Evolutionary conservation across 805 yeast genomes (phyloP).

Genomic region (Pichia manshurica): DNA sequence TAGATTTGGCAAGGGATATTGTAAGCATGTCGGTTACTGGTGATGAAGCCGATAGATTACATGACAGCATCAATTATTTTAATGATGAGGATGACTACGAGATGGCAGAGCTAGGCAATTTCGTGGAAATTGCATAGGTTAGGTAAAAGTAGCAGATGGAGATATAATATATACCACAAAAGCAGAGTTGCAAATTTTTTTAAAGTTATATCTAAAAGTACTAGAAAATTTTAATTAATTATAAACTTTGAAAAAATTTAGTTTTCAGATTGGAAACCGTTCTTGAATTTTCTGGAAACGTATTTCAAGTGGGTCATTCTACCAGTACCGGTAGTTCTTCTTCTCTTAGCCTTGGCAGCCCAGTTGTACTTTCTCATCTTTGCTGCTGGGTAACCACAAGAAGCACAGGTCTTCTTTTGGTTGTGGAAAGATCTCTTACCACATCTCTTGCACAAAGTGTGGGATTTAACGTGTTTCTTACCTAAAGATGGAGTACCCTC

Average conservation of each 20-base stretch:
- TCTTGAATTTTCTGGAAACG: slow-evolving; percentile 97
- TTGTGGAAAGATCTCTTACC: slow-evolving; percentile 98
- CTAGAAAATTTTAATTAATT: not conserved
- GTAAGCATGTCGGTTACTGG: slow-evolving; percentile 63
- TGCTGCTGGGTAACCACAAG: slow-evolving; percentile 99
- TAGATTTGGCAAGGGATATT: slow-evolving; percentile 65
- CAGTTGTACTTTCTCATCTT: slow-evolving; percentile 98
- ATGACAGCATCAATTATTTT: slow-evolving; percentile 53
- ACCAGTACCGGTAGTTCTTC: slow-evolving; percentile 99
- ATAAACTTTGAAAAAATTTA: slow-evolving; percentile 2
- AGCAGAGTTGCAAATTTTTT: slow-evolving; percentile 2
- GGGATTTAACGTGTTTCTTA: slow-evolving; percentile 99
- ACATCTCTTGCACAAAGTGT: slow-evolving; percentile 98
- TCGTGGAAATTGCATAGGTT: not conserved
- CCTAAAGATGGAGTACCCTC: slow-evolving; percentile 99
- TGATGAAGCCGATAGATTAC: slow-evolving; percentile 75
- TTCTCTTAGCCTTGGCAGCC: slow-evolving; percentile 99
- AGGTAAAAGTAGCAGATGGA: not conserved
- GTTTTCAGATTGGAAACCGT: slow-evolving; percentile 83
- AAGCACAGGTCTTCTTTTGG: slow-evolving; percentile 98
- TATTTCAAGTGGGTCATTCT: slow-evolving; percentile 97
- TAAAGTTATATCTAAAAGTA: slow-evolving; percentile 7
- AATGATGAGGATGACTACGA: slow-evolving; percentile 16
- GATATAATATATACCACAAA: slow-evolving; percentile 1
- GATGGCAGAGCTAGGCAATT: no score